Evolutionary conservation across 345 rosid species (phyloP).

Genomic region (Corchorus olitorius): DNA sequence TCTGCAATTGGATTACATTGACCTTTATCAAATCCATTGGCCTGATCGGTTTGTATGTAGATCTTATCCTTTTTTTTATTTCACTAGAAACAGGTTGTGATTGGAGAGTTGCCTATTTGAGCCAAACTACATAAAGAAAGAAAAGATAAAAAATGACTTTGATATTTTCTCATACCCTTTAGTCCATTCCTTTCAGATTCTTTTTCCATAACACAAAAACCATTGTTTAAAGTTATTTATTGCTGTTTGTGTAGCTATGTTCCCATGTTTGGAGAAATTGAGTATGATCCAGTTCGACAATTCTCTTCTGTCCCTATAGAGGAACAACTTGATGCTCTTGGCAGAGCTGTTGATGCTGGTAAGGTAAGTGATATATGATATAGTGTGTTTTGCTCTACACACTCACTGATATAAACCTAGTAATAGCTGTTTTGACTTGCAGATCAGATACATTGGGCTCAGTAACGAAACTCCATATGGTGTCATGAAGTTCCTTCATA

Average conservation of each 20-base stretch:
- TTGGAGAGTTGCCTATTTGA: neutral
- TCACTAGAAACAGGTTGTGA: neutral
- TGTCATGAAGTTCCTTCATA: constrained; percentile 52
- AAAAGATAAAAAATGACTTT: neutral
- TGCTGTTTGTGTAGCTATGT: constrained; percentile 42
- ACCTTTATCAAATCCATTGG: constrained; percentile 71
- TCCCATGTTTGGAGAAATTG: constrained; percentile 66
- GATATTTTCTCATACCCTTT: neutral
- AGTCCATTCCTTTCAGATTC: neutral
- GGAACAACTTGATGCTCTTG: constrained; percentile 63
- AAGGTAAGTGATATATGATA: constrained; percentile 37
- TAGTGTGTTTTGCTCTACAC: constrained; percentile 2
- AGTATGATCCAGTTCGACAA: constrained; percentile 48
- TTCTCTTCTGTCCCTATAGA: constrained; percentile 45
- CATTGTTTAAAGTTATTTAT: constrained; percentile 13
- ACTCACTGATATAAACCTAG: neutral
- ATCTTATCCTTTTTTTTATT: constrained; percentile 22
- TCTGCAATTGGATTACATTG: constrained; percentile 55
- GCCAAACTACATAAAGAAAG: neutral
- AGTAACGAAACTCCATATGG: constrained; percentile 73
- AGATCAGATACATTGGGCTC: constrained; percentile 64
- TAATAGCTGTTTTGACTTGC: constrained; percentile 15
- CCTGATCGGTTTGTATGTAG: constrained; percentile 74
- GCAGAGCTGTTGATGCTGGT: constrained; percentile 52
- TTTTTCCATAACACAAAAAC: neutral